Percentiles rank a stretch among this genome's conserved stretches.
Evolutionary conservation across 257 asterid species (phyloP).

Genomic region (Scutellaria baicalensis): DNA sequence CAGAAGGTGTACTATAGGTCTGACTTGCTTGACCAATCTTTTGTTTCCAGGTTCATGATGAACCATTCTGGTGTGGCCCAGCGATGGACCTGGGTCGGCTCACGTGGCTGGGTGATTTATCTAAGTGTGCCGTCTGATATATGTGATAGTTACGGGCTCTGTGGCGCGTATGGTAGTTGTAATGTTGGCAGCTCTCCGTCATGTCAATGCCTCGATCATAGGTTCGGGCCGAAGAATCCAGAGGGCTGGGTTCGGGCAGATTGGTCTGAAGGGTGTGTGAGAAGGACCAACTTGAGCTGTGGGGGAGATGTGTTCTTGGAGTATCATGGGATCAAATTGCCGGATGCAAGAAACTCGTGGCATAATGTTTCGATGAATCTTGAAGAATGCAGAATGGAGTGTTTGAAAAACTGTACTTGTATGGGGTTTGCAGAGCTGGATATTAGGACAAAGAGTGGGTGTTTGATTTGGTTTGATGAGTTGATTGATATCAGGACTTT

Average conservation of each 20-base stretch:
- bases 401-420: constrained; percentile 28
- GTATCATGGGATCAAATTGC: constrained; percentile 21
- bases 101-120: constrained; percentile 18
- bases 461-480: constrained; percentile 19
- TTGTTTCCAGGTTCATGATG: constrained; percentile 8
- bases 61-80: neutral
- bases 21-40: neutral
- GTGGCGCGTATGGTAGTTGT: constrained; percentile 27
- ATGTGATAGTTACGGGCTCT: constrained; percentile 25
- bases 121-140: constrained; percentile 18
- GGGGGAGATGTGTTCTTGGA: constrained; percentile 10
- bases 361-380: constrained; percentile 4
- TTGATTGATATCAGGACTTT: constrained; percentile 12
- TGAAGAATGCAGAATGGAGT: constrained; percentile 22
- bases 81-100: constrained; percentile 22
- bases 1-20: constrained; percentile 4
- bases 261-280: constrained; percentile 19
- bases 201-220: constrained; percentile 23
- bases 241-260: constrained; percentile 16
- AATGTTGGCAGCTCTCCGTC: constrained; percentile 4
- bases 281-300: constrained; percentile 19
- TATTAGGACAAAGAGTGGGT: constrained; percentile 1
- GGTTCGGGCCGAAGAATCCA: constrained; percentile 18
- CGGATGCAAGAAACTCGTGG: constrained; percentile 16
- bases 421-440: constrained; percentile 24